Evolutionary conservation across 1,139 yeast species (phyloP).

Genomic region (Schwanniomyces etchellsii): DNA sequence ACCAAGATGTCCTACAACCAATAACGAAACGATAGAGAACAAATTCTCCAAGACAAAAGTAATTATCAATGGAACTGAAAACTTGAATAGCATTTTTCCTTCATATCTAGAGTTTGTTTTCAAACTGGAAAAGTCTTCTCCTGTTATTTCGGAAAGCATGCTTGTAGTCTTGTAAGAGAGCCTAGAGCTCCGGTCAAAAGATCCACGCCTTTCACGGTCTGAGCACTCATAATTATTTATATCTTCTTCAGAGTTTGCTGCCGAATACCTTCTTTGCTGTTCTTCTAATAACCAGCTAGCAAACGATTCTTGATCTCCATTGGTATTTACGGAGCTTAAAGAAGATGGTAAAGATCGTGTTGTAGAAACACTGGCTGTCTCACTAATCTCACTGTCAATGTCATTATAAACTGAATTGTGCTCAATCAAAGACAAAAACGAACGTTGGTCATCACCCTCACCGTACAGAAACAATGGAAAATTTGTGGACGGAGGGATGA

Average conservation of each 20-base stretch:
- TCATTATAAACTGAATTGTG: constrained; percentile 33
- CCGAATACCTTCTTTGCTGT: constrained; percentile 53
- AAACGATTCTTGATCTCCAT: constrained; percentile 49
- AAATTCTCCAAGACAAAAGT: constrained; percentile 70
- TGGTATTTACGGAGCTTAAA: constrained; percentile 42
- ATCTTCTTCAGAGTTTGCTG: constrained; percentile 25
- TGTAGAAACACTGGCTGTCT: constrained; percentile 48
- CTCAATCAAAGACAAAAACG: constrained; percentile 47
- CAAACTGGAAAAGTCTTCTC: constrained; percentile 36
- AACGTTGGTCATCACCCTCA: constrained; percentile 57
- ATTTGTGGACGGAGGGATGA: constrained; percentile 69
- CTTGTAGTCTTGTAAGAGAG: constrained; percentile 6
- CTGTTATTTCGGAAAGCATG: constrained; percentile 1
- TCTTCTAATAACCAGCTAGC: constrained; percentile 63
- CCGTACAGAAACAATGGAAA: constrained; percentile 63
- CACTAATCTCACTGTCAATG: constrained; percentile 37
- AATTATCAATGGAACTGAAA: constrained; percentile 58
- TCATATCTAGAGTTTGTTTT: constrained; percentile 44
- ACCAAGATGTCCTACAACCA: constrained; percentile 72
- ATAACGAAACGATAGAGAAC: constrained; percentile 63
- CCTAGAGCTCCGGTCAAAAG: constrained; percentile 6
- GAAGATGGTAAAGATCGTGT: constrained; percentile 64
- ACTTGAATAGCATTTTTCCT: constrained; percentile 41
- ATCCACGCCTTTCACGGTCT: constrained; percentile 7
- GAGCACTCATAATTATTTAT: constrained; percentile 8